Base-by-base conservation (phyloP, 176 grass and related monocot species). In the barley (Hordeum vulgare) region DNA sequence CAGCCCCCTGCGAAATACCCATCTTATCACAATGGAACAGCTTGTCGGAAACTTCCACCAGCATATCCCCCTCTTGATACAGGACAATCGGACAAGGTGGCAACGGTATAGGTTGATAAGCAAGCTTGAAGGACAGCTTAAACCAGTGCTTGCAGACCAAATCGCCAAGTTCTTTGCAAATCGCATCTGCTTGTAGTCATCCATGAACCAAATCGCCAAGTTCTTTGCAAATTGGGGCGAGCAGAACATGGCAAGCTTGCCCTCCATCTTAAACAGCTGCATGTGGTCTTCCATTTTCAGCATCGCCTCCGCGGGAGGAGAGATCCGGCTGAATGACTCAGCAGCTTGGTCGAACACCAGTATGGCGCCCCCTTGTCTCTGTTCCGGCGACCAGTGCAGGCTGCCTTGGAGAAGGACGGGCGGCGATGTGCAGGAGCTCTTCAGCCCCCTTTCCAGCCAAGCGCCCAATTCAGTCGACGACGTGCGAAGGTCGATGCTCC, bases 301-400 rank as follows among this genome's bases (percentile, higher is more conserved):
- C 1, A 13, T 17, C 27, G 5, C 61, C 21, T 6, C 21, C 5
- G 13, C 26, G 21, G 75, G 65, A 71, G 39, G 40, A 11, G 4
- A 14, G n/a, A 79, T 79, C 84, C 36, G 61, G 1, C 76, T 47
- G 66, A 85, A 85, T 57, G 20, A 41, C 29, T 85, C 84, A 4
- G 39, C 53, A 1, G 6, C 37, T 49, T 39, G 45, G 66, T 85
- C 39, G 39, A 85, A 85, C 66, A 79, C 66, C 65, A 35, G 9
- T 21, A 85, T 78, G 35, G 20, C 34, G 18, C 10, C 3, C 2
- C 17, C 6, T 47, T 65, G 62, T 25, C 18, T 21, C 62, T 1
- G 1, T 49, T 23, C 35, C 35, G 63, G 63, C 6, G 76, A 39
- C 84, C 84, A 85, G 54, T 85, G 68, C 21, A 86, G 58, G 41